Evolutionary conservation across 75 land plant genomes (phyloP), one percentile per base, ranked within the genome.

Genomic region (Azolla pinnata): DNA sequence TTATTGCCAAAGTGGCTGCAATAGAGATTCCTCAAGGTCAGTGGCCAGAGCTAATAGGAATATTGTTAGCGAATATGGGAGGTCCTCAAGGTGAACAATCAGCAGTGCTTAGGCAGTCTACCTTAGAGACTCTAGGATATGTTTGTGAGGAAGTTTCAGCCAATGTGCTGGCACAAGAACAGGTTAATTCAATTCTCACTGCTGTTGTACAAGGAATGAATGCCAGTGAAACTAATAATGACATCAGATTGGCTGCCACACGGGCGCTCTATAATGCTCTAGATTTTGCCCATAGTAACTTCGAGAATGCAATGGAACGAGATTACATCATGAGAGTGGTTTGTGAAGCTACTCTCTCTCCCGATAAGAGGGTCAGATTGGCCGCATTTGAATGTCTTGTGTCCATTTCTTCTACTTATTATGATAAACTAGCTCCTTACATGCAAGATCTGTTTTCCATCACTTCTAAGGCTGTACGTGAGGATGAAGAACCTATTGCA

Each of bases 301-400:
- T 91, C 60, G 69, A 75, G 25, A 91, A 91, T 81, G 88, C 79
- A 49, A 87, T 91, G 88, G 97, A 91, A 67, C 74, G 97, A 31
- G 86, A 91, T 61, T 90, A 87, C 54, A 90, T 90, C 46, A 90
- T 90, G 97, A 81, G 97, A 48, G 89, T 90, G 47, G 88, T 87
- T 4, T 86, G 91, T 62, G 93, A 87, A 63, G 84, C 92, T 12
- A 83, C 91, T 5, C 49, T 74, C 27, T 78, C 77, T 5, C 69
- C 85, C 5, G 97, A 87, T 8, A 52, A 73, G 23, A 75, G 82
- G 57, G 85, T 90, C 12, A 65, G 97, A 12, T 88, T 70, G 32
- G 97, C 85, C 33, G 97, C 88, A 29, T 90, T 87, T 73, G 92
- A 90, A 54, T 90, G 97, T 49, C 75, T 87, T 45, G 93, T 91